Base-by-base conservation (phyloP, 1,284 basidiomycete genomes). In the Porodaedalea pini region DNA sequence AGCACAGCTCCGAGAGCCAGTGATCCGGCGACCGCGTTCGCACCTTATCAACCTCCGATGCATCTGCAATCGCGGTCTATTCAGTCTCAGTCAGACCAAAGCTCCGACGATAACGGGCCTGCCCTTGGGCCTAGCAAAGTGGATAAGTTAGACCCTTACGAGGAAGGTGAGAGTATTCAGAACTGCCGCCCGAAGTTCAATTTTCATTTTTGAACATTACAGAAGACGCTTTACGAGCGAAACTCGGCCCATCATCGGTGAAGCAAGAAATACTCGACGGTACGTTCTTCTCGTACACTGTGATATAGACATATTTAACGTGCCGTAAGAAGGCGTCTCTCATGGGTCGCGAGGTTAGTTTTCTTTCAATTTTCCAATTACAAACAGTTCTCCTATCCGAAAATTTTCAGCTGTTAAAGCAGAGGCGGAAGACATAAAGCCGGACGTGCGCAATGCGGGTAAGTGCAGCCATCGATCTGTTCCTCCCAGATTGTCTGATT, bases 111-210 rank as follows among this genome's bases (percentile, higher is more conserved):
- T n/a, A n/a, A n/a, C n/a, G n/a, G n/a, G n/a, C n/a, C n/a, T n/a
- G n/a, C n/a, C n/a, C n/a, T n/a, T 27, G 29, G 17, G 23, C 11
- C 23, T 44, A 32, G 51, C 17, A 53, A 53, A 32, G 25, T 32
- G 2, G 40, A 32, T 32, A 53, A 53, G 34, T 13, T 32, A n/a
- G 51, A 53, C 23, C 51, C 39, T 27, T 53, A 43, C 37, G 51
- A 44, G 19, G 51, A 53, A 41, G 27, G 51, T 44, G 5, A 10
- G 39, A 15, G 7, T 53, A 29, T 27, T 19, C n/a, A 5, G 4
- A 11, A 19, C 17, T 53, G 4, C n/a, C 15, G 39, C 41, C 19
- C 11, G 10, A 11, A 32, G 10, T 5, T 5, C 34, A 15, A 4
- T n/a, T 21, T 31, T 32, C 13, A 29, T 13, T 6, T 40, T 4